phyloP scores from a whole-genome alignment of 352 stramenopile species.

The Phytopythium boreale region DNA sequence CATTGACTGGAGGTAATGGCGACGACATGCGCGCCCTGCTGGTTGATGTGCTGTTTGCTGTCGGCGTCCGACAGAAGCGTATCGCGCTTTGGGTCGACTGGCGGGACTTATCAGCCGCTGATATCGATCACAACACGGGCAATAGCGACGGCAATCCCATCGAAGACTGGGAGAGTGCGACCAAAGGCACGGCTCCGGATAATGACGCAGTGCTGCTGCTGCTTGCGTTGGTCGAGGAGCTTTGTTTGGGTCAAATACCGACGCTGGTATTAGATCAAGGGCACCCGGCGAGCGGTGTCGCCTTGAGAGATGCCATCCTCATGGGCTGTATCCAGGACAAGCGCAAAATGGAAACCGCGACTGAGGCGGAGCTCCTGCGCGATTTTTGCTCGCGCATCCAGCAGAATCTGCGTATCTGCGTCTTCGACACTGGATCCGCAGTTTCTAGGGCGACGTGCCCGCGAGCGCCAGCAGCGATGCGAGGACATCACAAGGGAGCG shows the following conservation, averaged over 20 bases:
- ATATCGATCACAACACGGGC: background rate
- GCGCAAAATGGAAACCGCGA: slow-evolving; percentile 26
- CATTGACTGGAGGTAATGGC: background rate
- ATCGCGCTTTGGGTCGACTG: slow-evolving; percentile 31
- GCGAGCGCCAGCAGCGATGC: background rate
- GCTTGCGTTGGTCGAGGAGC: slow-evolving; percentile 23
- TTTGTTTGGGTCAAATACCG: slow-evolving; percentile 30
- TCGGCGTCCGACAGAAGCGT: slow-evolving; percentile 32
- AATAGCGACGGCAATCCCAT: background rate
- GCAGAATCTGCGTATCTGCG: slow-evolving; percentile 42
- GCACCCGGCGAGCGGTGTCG: slow-evolving; percentile 10
- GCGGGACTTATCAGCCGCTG: background rate
- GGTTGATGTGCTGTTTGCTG: slow-evolving; percentile 14
- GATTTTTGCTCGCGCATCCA: slow-evolving; percentile 30
- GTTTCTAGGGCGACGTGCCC: too few relatives aligned
- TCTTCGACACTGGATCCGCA: slow-evolving; percentile 16
- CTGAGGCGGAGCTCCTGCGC: slow-evolving; percentile 23
- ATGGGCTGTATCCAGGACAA: slow-evolving; percentile 34
- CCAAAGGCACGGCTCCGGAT: background rate
- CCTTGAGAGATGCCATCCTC: slow-evolving; percentile 32
- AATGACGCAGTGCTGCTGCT: slow-evolving; percentile 12
- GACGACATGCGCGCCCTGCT: slow-evolving; percentile 1
- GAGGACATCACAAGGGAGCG: too few relatives aligned
- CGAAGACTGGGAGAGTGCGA: background rate
- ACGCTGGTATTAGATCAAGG: slow-evolving; percentile 27